These are phyloP conservation scores for Oryza officinalis DNA, from an alignment of 176 grass and related monocot genomes.

Conservation along the genomic window DNA sequence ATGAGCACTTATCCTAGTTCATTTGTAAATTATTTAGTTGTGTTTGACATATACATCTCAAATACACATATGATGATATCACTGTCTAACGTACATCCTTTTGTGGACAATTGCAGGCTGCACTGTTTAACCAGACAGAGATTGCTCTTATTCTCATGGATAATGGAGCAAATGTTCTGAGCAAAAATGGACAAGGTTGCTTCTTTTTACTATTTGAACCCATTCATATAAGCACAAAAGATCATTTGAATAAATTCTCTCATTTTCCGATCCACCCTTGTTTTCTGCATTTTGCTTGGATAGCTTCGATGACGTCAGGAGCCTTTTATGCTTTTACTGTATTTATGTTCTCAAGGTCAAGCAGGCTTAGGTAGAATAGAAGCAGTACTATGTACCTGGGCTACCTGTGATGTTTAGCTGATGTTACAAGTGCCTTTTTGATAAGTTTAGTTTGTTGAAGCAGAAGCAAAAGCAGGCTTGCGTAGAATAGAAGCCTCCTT, in stretches of 20 bases:
- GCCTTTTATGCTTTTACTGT: not conserved
- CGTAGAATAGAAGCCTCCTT: too few relatives aligned
- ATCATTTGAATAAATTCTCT: not conserved
- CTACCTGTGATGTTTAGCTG: not conserved
- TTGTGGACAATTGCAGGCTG: slow-evolving; percentile 64
- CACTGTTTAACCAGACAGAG: slow-evolving; percentile 98
- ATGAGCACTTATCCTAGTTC: slow-evolving; percentile 22
- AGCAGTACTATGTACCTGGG: not conserved
- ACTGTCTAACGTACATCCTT: slow-evolving; percentile 22
- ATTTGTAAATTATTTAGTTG: slow-evolving; percentile 3
- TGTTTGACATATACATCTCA: not conserved
- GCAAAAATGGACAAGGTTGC: slow-evolving; percentile 94
- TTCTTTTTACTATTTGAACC: slow-evolving; percentile 5
- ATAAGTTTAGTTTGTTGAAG: not conserved
- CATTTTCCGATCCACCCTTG: not conserved
- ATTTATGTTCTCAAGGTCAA: not conserved
- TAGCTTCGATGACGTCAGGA: not conserved
- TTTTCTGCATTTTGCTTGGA: not conserved
- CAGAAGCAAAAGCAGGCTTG: too few relatives aligned
- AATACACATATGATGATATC: not conserved
- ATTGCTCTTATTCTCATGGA: slow-evolving; percentile 94
- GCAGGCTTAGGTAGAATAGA: not conserved
- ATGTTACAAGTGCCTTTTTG: not conserved
- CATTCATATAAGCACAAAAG: not conserved
- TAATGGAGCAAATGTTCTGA: slow-evolving; percentile 76